A percentile compares a stretch with the other conserved stretches of the same genome.
Evolutionary conservation across 2,329 filamentous ascomycete species (phyloP).

Genomic region (Claviceps quebecensis): DNA sequence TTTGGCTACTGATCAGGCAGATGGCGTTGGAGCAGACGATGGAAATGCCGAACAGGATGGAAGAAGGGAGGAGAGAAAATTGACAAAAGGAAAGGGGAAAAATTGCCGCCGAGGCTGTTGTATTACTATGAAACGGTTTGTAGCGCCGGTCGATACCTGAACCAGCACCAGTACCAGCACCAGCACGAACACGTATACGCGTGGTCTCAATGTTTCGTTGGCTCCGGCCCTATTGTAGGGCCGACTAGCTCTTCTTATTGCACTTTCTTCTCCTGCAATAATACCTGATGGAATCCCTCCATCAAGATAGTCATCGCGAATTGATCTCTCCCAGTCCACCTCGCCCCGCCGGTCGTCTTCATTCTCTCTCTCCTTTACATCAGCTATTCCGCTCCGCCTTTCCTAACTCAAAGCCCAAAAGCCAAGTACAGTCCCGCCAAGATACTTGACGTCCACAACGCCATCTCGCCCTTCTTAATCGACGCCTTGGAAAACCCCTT

Average conservation of each 20-base stretch:
- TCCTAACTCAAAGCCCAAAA: conserved; percentile 28
- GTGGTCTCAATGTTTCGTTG: not conserved
- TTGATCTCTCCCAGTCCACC: no score
- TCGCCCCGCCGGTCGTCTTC: no score
- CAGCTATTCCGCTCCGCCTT: not conserved
- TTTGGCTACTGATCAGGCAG: no score
- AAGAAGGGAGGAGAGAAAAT: no score
- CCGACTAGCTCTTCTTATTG: not conserved
- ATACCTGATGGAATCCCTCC: not conserved
- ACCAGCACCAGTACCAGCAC: no score
- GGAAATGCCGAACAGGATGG: no score
- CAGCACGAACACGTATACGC: not conserved
- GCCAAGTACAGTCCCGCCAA: conserved; percentile 29
- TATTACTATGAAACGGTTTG: no score
- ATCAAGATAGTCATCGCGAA: not conserved
- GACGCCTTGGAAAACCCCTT: conserved; percentile 35
- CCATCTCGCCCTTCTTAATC: conserved; percentile 32
- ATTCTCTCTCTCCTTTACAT: not conserved
- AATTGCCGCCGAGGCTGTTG: no score
- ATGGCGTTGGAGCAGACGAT: no score
- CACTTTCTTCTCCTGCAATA: not conserved
- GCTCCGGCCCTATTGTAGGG: not conserved
- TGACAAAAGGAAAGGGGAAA: no score
- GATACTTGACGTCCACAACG: conserved; percentile 34
- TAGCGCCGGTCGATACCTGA: no score